Percentiles rank a stretch among this genome's conserved stretches.
Conservation (phyloP, 352 stramenopile genomes). For the Globisporangium cylindrosporum region DNA sequence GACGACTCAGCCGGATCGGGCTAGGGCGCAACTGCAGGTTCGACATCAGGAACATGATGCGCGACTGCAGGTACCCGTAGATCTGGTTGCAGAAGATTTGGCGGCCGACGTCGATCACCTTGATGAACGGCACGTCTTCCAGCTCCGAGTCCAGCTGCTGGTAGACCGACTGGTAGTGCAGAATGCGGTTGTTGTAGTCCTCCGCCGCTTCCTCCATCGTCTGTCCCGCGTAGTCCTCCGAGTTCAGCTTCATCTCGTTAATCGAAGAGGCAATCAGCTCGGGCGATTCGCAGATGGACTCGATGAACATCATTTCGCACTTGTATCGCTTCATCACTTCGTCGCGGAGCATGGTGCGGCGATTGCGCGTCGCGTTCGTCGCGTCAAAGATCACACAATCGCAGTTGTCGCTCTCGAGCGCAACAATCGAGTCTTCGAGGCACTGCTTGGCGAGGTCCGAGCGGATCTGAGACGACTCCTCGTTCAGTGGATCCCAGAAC, state of each 20-base stretch:
- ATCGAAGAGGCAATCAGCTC: constrained; percentile 78
- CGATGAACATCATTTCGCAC: constrained; percentile 83
- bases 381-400: constrained; percentile 83
- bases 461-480: constrained; percentile 65
- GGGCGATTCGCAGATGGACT: constrained; percentile 72
- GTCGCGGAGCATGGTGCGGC: constrained; percentile 53
- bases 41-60: constrained; percentile 95
- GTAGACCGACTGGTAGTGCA: constrained; percentile 77
- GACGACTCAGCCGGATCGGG: constrained; percentile 96
- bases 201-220: constrained; percentile 69
- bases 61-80: constrained; percentile 82
- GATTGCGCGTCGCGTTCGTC: constrained; percentile 77
- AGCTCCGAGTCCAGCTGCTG: constrained; percentile 52
- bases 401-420: constrained; percentile 63
- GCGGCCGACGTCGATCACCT: constrained; percentile 76
- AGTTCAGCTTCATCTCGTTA: constrained; percentile 86
- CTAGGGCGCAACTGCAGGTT: constrained; percentile 94
- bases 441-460: constrained; percentile 65
- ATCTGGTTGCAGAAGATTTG: constrained; percentile 86
- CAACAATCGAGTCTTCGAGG: constrained; percentile 66
- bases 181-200: constrained; percentile 79
- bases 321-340: constrained; percentile 61
- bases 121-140: constrained; percentile 72
- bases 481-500: constrained; percentile 81
- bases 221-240: constrained; percentile 67